Evolutionary conservation across 352 stramenopile genomes (phyloP), one percentile per base, ranked within the genome.

Genomic region (Albugo candida): DNA sequence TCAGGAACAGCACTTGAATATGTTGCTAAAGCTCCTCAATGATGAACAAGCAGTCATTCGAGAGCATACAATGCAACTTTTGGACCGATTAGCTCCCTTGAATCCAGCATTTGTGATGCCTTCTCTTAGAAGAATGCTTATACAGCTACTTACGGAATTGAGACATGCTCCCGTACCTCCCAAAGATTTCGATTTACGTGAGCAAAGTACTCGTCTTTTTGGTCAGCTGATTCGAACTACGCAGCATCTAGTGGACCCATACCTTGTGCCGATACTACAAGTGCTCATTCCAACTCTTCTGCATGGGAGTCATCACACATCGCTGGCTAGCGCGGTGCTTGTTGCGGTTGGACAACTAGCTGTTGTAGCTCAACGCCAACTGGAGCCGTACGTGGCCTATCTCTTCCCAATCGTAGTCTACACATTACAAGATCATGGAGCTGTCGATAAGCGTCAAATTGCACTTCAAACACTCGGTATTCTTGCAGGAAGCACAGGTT

Each of bases 71-170:
- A 89, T 99, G 61, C 63, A 84, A 43, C 62, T 99, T 13, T 61
- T 99, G 11, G 94, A 96, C 24, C 72, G 94, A 0, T 55, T 99
- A 11, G 86, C 94, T 14, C 63, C 72, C 14, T 63, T 85, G 2
- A 99, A 99, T 63, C 94, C 96, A 21, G 92, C 93, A 13, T 86
- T 93, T 44, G 89, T 98, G 21, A 83, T 97, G 46, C 93, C 94
- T 10, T 81, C 83, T 5, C 66, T 99, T 45, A 69, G 96, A 4
- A 69, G 87, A 6, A 82, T 97, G 45, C 66, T 99, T 0, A 77
- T 96, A 16, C 82, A 96, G 60, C 55, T 98, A 4, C 81, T 99
- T 37, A 87, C 94, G 0, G 91, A 98, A 58, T 58, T 99, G 5
- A 72, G 92, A 36, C 96, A 96, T 59, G 86, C 84, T 5, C 70